Base-by-base conservation (phyloP, 352 stramenopile species). In the Thalassiosira allenii region DNA sequence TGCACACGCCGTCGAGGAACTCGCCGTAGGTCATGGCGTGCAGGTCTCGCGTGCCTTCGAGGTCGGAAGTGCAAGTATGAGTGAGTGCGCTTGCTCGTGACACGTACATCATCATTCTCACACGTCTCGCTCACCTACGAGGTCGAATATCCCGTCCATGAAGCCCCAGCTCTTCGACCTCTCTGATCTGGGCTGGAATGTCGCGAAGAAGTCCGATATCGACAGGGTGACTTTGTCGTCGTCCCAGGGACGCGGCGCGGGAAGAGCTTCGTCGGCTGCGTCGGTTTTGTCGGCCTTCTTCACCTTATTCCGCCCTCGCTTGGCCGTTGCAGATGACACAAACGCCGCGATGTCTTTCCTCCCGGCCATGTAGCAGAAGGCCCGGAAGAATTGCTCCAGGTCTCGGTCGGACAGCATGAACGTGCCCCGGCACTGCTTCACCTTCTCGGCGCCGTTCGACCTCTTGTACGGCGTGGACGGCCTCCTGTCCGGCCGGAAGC, bases 361-460 rank as follows among this genome's bases (percentile, higher is more conserved):
- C 32, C 72, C 72, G 14, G 75, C 67, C 58, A 79, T 79, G 67
- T 47, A 71, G 27, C 67, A 83, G 70, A 75, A 83, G 34, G 66
- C 51, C 29, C 67, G 58, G 66, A 64, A 70, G 57, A 83, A 79
- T n/a, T 78, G 41, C 34, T 74, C 9, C 59, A 83, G 49, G 23
- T 83, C 75, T 22, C 68, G 2, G 51, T 83, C 52, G 2, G 32
- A 52, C 23, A 83, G 68, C 22, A 71, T 23, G 14, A 79, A 83
- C 22, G 37, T 83, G 27, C 2, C 22, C 56, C 62, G 37, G 43
- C 29, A 56, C 5, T n/a, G 11, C 6, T 37, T 4, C 14, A 69
- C 62, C 41, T 11, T 69, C 52, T 66, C 40, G 3, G 20, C 12
- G 20, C 3, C 30, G 37, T 65, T 54, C 0, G 11, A 37, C 11